Evolutionary conservation across 768 basidiomycete species (phyloP), one percentile per base, ranked within the genome.

Genomic region (Suillus variegatus): DNA sequence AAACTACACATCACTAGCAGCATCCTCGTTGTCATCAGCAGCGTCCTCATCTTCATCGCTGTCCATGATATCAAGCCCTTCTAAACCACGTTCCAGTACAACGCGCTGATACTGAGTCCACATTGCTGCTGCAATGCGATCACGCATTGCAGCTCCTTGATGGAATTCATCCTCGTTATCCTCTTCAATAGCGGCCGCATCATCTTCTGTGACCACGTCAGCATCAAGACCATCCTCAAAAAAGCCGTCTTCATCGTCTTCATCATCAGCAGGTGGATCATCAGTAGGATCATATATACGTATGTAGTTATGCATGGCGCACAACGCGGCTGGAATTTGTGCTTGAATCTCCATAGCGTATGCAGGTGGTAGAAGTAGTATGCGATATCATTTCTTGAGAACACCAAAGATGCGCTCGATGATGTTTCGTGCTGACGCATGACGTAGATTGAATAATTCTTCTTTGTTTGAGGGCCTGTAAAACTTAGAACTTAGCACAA

Each of bases 231-330:
- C 56, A 35, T 57, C 32, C 32, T 35, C 28, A 32, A 7, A 32
- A 32, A 32, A 40, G 7, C 22, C 7, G 6, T n/a, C 36, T n/a
- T 58, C 36, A 14, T 41, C 6, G 3, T 35, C 32, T 47, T 22
- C 32, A 5, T 32, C 9, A 28, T 57, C 36, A 38, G 38, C 4
- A 0, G 32, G 25, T 3, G 28, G 16, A 36, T 5, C 36, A 10
- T 71, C 65, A 4, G 51, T 55, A 25, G 63, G 43, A 60, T 69
- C 61, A 63, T 69, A 62, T n/a, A 58, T 44, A 6, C 44, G 43
- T 28, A 74, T 70, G 61, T 74, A 77, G 62, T 76, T 75, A 65
- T 74, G 74, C 0, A 72, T 18, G 9, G 68, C 69, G 35, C 66
- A 68, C 2, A 74, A 62, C 1, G 67, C 71, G 25, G 67, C 62